Evolutionary conservation across 2,329 filamentous ascomycete species (phyloP).

Genomic region (Cercospora brassicicola): DNA sequence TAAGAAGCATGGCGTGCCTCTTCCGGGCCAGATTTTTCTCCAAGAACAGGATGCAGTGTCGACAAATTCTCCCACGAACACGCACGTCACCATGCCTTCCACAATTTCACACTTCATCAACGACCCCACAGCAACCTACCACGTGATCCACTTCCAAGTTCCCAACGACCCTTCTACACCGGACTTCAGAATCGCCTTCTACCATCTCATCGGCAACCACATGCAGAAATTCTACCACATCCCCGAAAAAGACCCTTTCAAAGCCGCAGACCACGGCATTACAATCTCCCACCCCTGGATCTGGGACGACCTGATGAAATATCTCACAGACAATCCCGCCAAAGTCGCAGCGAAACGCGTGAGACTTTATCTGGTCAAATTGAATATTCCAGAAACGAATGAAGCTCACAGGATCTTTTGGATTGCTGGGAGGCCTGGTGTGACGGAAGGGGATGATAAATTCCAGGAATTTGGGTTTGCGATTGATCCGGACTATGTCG

Average conservation of each 20-base stretch:
- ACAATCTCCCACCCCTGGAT: background rate
- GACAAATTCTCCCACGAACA: too few relatives aligned
- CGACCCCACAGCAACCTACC: background rate
- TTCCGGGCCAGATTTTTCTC: too few relatives aligned
- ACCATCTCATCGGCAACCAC: background rate
- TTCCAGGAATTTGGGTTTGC: background rate
- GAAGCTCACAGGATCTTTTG: background rate
- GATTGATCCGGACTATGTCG: background rate
- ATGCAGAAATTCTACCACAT: background rate
- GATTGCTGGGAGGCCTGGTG: background rate
- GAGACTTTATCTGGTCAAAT: background rate
- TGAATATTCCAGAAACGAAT: background rate
- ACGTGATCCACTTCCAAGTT: background rate
- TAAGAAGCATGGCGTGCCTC: too few relatives aligned
- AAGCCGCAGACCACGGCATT: background rate
- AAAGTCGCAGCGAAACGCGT: background rate
- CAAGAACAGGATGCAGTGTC: too few relatives aligned
- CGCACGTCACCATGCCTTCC: background rate
- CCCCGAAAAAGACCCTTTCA: background rate
- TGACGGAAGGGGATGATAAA: background rate
- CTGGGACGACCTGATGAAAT: background rate
- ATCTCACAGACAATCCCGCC: background rate
- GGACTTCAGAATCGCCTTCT: background rate
- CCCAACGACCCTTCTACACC: background rate
- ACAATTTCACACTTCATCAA: background rate